Percentiles rank a stretch among this genome's conserved stretches.
These are phyloP conservation scores for Alternaria sp. DNA, from an alignment of 2,329 filamentous ascomycete genomes.

Conservation along the genomic window DNA sequence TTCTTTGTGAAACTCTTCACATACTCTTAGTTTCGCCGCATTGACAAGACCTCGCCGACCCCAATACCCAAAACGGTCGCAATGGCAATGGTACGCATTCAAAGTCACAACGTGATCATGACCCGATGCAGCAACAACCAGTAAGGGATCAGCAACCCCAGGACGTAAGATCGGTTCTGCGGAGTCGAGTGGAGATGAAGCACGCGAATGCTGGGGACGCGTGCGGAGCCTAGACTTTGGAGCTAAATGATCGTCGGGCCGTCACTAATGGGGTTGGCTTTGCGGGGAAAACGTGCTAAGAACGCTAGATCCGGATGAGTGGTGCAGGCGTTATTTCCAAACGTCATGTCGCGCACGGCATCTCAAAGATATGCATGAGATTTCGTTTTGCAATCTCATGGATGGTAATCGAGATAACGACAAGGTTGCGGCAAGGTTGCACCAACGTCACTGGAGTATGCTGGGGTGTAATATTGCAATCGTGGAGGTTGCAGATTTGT, in stretches of 20 bases:
- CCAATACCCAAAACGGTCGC: constrained; percentile 7
- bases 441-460: neutral
- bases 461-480: neutral
- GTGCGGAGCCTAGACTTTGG: constrained; percentile 32
- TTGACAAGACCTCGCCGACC: constrained; percentile 3
- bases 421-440: neutral
- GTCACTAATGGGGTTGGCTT: constrained; percentile 29
- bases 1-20: neutral
- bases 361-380: neutral
- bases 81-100: constrained; percentile 5
- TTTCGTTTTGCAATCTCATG: neutral
- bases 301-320: constrained; percentile 16
- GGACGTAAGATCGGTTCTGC: constrained; percentile 28
- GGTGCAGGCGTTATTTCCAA: constrained; percentile 24
- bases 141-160: constrained; percentile 5
- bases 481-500: neutral
- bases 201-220: constrained; percentile 27
- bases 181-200: constrained; percentile 38
- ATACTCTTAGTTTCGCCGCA: constrained; percentile 1
- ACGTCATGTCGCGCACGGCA: constrained; percentile 24
- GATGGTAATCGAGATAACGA: neutral
- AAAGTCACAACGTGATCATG: constrained; percentile 8
- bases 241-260: constrained; percentile 31
- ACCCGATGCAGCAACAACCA: constrained; percentile 4
- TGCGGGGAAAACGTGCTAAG: constrained; percentile 44